Percentiles rank a stretch among this genome's conserved stretches.
Conservation (phyloP, 306 rosid genomes). For the Myrica gale region DNA sequence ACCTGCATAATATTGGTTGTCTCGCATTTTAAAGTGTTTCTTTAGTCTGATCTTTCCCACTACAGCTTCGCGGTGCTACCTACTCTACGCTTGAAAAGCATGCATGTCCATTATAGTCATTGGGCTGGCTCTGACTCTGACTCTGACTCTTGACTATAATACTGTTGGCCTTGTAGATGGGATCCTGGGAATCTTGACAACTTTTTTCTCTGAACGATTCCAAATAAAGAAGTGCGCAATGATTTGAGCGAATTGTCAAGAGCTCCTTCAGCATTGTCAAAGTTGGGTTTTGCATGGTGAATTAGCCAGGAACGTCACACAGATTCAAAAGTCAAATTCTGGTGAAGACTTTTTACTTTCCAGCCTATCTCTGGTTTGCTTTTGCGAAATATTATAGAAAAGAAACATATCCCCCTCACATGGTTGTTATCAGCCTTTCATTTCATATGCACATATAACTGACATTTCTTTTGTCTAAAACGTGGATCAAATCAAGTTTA, state of each 20-base stretch:
- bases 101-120: too few species aligned
- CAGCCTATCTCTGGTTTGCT: conserved; percentile 25
- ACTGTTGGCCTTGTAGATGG: too few species aligned
- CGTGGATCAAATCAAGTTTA: not conserved
- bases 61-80: too few species aligned
- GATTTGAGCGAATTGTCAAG: not conserved
- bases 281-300: conserved; percentile 18
- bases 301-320: conserved; percentile 5
- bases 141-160: too few species aligned
- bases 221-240: conserved; percentile 20
- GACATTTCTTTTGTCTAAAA: not conserved
- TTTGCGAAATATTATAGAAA: not conserved
- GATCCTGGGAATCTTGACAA: not conserved
- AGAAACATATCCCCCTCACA: not conserved
- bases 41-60: too few species aligned
- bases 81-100: too few species aligned
- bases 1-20: too few species aligned
- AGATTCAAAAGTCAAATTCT: not conserved
- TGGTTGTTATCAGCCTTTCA: not conserved
- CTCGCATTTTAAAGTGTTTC: too few species aligned
- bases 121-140: too few species aligned
- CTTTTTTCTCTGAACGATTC: conserved; percentile 5
- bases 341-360: conserved; percentile 22
- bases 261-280: conserved; percentile 12
- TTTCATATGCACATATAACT: not conserved